A percentile compares a stretch with the other conserved stretches of the same genome.
Conservation (phyloP, 495 filamentous ascomycete genomes). For the Aspergillus leporis region DNA sequence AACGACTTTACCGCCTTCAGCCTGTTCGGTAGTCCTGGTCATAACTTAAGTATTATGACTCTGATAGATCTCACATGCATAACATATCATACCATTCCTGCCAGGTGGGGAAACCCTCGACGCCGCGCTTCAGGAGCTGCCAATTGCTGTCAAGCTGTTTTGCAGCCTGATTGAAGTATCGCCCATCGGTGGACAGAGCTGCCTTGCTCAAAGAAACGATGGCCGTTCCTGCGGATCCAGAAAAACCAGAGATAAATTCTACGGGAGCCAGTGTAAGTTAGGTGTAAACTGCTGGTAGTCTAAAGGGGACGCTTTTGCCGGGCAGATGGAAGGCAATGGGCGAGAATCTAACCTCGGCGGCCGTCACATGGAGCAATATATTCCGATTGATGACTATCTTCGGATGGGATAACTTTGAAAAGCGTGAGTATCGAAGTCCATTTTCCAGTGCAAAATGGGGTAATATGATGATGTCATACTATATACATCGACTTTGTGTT, state of each 20-base stretch:
- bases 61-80: slow-evolving; percentile 6
- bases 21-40: slow-evolving; percentile 71
- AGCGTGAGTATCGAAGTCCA: slow-evolving; percentile 19
- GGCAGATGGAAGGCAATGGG: slow-evolving; percentile 2
- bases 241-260: slow-evolving; percentile 92
- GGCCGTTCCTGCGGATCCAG: slow-evolving; percentile 91
- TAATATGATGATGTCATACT: slow-evolving; percentile 58
- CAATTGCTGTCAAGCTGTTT: slow-evolving; percentile 94
- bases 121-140: slow-evolving; percentile 86
- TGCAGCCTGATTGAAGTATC: slow-evolving; percentile 96
- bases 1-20: slow-evolving; percentile 80
- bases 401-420: slow-evolving; percentile 85
- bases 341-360: slow-evolving; percentile 64
- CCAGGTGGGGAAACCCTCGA: slow-evolving; percentile 94
- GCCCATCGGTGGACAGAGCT: slow-evolving; percentile 89
- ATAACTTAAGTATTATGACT: slow-evolving; percentile 23
- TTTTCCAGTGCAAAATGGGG: slow-evolving; percentile 3
- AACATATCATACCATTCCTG: slow-evolving; percentile 76
- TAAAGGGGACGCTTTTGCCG: slow-evolving; percentile 4
- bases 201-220: slow-evolving; percentile 86
- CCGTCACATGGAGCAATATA: slow-evolving; percentile 95
- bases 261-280: slow-evolving; percentile 24
- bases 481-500: slow-evolving; percentile 87
- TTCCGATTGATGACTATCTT: slow-evolving; percentile 97
- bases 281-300: not conserved